Conservation (phyloP, 2,329 filamentous ascomycete species). For the Diplodia corticola region DNA sequence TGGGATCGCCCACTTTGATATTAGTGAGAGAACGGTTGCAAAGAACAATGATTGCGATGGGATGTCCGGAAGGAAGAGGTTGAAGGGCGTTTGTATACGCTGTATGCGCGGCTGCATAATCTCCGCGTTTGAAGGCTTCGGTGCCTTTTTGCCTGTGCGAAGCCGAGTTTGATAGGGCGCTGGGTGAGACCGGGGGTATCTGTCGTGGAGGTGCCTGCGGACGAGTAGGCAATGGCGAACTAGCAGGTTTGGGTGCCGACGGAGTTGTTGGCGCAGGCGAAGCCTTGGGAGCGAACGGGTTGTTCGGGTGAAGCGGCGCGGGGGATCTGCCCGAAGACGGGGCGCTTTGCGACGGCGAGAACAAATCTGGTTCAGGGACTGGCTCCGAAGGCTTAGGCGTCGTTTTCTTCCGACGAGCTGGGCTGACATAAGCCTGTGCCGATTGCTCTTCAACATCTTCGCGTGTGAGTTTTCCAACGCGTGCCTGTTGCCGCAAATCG, state of each 20-base stretch:
- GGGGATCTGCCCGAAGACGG: constrained; percentile 43
- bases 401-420: constrained; percentile 74
- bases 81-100: constrained; percentile 77
- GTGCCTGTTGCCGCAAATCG: constrained; percentile 31
- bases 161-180: constrained; percentile 73
- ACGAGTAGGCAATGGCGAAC: constrained; percentile 43
- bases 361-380: constrained; percentile 46
- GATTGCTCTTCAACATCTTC: constrained; percentile 77
- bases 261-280: constrained; percentile 28
- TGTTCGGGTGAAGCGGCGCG: constrained; percentile 44
- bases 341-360: constrained; percentile 33
- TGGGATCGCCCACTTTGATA: constrained; percentile 88
- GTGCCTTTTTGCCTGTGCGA: constrained; percentile 77
- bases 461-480: constrained; percentile 63
- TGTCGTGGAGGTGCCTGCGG: constrained; percentile 56
- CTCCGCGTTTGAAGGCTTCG: constrained; percentile 88
- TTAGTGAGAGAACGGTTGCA: constrained; percentile 89
- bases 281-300: constrained; percentile 40
- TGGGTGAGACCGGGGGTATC: constrained; percentile 67
- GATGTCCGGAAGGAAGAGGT: constrained; percentile 74
- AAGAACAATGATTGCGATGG: constrained; percentile 81
- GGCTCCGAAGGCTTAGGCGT: constrained; percentile 47
- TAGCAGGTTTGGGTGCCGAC: constrained; percentile 41
- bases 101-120: constrained; percentile 82
- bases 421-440: constrained; percentile 82